Evolutionary conservation across 805 yeast genomes (phyloP).

Genomic region (Sugiyamaella boreocaroliniensis): DNA sequence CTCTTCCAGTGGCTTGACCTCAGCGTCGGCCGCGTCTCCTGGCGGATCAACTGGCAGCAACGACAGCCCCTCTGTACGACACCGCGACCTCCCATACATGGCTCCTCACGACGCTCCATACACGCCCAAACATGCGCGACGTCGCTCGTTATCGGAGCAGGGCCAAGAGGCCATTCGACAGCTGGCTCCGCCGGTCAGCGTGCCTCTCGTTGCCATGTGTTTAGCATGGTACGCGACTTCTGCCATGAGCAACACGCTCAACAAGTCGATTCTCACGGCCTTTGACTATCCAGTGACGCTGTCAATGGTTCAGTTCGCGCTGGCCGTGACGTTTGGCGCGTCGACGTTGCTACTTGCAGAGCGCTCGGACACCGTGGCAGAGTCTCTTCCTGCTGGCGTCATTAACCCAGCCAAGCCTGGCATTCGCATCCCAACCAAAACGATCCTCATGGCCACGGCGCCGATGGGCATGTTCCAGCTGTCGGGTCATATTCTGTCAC

Average conservation of each 20-base stretch:
- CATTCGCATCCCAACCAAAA: conserved; percentile 22
- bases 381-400: conserved; percentile 33
- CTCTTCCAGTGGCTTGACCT: not conserved
- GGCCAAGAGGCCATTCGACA: conserved; percentile 32
- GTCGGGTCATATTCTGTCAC: conserved; percentile 83
- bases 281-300: conserved; percentile 82
- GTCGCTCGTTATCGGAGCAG: conserved; percentile 20
- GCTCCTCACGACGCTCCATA: not conserved
- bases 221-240: conserved; percentile 72
- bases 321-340: conserved; percentile 60
- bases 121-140: conserved; percentile 9
- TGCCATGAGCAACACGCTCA: conserved; percentile 73
- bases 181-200: conserved; percentile 37
- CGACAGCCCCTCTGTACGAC: conserved; percentile 2
- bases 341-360: conserved; percentile 37
- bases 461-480: conserved; percentile 96
- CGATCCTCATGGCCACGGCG: conserved; percentile 42
- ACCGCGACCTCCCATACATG: conserved; percentile 2
- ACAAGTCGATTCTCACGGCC: conserved; percentile 64
- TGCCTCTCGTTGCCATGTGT: conserved; percentile 53
- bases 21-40: not conserved
- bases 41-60: not conserved
- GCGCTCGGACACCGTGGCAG: conserved; percentile 24
- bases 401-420: conserved; percentile 25
- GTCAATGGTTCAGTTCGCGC: conserved; percentile 77